phyloP scores from a whole-genome alignment of 495 filamentous ascomycete species.

The Terfezia claveryi region DNA sequence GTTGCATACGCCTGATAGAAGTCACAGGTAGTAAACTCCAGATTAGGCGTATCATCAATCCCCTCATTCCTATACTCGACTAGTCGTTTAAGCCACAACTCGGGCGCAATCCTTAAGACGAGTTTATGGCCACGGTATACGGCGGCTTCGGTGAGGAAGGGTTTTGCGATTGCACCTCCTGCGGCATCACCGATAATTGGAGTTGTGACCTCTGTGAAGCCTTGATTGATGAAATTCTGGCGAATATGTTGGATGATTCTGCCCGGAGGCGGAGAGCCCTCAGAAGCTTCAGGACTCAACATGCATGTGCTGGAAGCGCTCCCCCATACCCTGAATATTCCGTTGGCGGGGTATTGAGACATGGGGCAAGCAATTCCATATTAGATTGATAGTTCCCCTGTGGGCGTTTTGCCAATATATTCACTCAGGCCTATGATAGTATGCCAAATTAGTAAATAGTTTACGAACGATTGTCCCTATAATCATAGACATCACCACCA shows the following conservation, averaged over 20 bases:
- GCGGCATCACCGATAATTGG: constrained; percentile 59
- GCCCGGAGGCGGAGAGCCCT: constrained; percentile 54
- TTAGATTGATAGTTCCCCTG: constrained; percentile 61
- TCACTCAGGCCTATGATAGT: constrained; percentile 47
- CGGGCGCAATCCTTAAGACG: constrained; percentile 67
- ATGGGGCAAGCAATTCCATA: constrained; percentile 52
- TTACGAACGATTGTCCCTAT: constrained; percentile 16
- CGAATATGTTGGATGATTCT: constrained; percentile 52
- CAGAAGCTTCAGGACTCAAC: constrained; percentile 46
- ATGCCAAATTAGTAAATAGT: constrained; percentile 5
- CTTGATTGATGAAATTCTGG: constrained; percentile 42
- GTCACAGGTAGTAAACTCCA: constrained; percentile 92
- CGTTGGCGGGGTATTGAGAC: constrained; percentile 47
- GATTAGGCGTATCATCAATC: constrained; percentile 81
- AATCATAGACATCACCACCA: constrained; percentile 24
- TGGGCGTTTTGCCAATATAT: constrained; percentile 41
- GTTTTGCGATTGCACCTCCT: constrained; percentile 64
- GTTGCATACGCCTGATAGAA: constrained; percentile 73
- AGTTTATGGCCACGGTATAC: constrained; percentile 48
- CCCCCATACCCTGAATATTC: constrained; percentile 42
- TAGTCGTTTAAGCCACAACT: constrained; percentile 84
- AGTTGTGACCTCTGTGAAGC: constrained; percentile 72
- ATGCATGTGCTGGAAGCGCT: constrained; percentile 44
- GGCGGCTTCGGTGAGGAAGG: constrained; percentile 48
- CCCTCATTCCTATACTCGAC: constrained; percentile 89